Evolutionary conservation across 305 asterid genomes (phyloP).

Genomic region (Fraxinus sp.): DNA sequence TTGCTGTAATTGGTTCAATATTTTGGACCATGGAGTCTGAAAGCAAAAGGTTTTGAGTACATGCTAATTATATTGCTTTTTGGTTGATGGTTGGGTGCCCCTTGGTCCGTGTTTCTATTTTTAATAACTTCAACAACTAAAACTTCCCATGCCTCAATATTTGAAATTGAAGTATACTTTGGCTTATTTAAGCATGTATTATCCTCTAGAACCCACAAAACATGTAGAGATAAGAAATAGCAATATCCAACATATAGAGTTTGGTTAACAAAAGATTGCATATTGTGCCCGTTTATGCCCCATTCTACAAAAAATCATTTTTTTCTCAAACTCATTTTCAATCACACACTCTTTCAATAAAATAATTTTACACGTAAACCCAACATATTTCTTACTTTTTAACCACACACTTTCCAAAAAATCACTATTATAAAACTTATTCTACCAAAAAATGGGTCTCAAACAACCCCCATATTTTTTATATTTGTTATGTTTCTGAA

Average conservation of each 20-base stretch:
- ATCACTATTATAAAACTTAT: neutral
- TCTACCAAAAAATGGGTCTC: neutral
- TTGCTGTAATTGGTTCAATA: neutral
- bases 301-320: neutral
- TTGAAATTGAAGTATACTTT: neutral
- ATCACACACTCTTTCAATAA: neutral
- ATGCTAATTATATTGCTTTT: neutral
- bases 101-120: neutral
- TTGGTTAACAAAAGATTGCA: neutral
- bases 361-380: neutral
- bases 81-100: neutral
- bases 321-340: neutral
- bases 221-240: neutral
- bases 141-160: neutral
- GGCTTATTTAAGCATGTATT: neutral
- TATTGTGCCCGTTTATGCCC: neutral
- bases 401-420: neutral
- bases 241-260: neutral
- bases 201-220: neutral
- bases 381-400: neutral
- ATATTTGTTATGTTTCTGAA: neutral
- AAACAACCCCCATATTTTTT: neutral
- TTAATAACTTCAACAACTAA: neutral
- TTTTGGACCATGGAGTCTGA: neutral
- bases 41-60: neutral